Base-by-base conservation (phyloP, 345 rosid genomes). In the Eucalyptus marginata region DNA sequence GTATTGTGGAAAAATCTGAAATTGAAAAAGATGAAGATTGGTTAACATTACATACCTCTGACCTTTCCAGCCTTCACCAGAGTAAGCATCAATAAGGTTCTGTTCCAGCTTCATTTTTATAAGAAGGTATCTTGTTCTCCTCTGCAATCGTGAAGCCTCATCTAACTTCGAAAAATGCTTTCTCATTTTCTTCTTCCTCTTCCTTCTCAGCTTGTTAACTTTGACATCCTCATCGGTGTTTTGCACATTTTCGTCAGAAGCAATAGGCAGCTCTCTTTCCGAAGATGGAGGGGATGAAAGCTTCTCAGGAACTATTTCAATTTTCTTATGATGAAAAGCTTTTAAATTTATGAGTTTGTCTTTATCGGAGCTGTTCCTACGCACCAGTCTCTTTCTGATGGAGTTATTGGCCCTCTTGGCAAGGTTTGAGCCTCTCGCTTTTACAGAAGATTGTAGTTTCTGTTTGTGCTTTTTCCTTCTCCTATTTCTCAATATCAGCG, bases 61-160 rank as follows among this genome's bases (percentile, higher is more conserved):
- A 92, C 99, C 99, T 92, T 98, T 98, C 99, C 99, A 98, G 43
- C 99, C 99, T 94, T 98, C 99, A 43, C 94, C 93, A 24, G 99
- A 96, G 89, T 97, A 98, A 87, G 99, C 99, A 93, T 98, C 99
- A 62, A 98, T 95, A 87, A 97, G 99, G 91, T 97, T 98, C 95
- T 98, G 99, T 93, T 97, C 98, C 93, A 94, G 92, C 97, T 97
- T 97, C 96, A 98, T 95, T 94, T 95, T 96, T 88, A 98, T 95
- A 91, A 98, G 92, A 89, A 97, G 92, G 92, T 97, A 96, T 96
- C 96, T 96, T 8, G 98, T 92, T 90, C 99, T 93, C 93, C 97
- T 96, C 90, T 96, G 99, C 95, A 98, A 93, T 56, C 97, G 94
- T 62, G 95, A 93, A 50, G 99, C 93, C 87, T 96, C 97, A 91